phyloP scores from a whole-genome alignment of 176 grass and related monocot genomes.

The Canna indica region DNA sequence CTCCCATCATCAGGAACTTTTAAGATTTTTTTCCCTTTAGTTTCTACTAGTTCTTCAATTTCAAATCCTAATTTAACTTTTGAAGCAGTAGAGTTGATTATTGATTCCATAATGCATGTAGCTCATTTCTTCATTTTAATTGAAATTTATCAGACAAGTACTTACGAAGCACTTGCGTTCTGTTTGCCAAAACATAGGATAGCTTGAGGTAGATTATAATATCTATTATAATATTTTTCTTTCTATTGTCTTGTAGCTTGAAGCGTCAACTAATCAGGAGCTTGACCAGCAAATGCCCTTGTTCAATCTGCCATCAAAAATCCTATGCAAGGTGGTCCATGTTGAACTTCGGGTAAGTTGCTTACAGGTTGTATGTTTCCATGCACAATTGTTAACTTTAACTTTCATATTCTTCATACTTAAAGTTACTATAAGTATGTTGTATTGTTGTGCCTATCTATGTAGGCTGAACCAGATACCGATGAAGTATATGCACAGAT shows the following conservation, averaged over 20 bases:
- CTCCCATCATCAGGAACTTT: background rate
- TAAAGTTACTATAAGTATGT: background rate
- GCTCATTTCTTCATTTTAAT: background rate
- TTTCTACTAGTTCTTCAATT: too few species aligned
- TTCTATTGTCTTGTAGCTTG: constrained; percentile 37
- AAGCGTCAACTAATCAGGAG: constrained; percentile 77
- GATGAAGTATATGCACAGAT: constrained; percentile 99
- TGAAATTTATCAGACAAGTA: background rate
- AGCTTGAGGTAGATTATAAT: background rate
- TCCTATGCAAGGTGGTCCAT: constrained; percentile 81
- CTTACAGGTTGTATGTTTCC: background rate
- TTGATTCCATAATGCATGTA: background rate
- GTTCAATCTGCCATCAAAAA: constrained; percentile 71
- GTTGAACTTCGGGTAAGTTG: constrained; percentile 60
- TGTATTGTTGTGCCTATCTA: constrained; percentile 9
- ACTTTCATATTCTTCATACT: constrained; percentile 6
- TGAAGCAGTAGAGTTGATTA: background rate
- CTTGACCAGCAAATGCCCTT: constrained; percentile 68
- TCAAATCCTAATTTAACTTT: background rate
- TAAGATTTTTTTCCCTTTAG: too few species aligned
- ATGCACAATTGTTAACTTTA: background rate
- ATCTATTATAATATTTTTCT: background rate
- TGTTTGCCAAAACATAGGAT: background rate
- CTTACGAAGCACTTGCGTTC: background rate
- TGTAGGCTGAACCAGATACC: constrained; percentile 75